Conservation (phyloP, 1,139 yeast species). For the Candida buenavistaensis region DNA sequence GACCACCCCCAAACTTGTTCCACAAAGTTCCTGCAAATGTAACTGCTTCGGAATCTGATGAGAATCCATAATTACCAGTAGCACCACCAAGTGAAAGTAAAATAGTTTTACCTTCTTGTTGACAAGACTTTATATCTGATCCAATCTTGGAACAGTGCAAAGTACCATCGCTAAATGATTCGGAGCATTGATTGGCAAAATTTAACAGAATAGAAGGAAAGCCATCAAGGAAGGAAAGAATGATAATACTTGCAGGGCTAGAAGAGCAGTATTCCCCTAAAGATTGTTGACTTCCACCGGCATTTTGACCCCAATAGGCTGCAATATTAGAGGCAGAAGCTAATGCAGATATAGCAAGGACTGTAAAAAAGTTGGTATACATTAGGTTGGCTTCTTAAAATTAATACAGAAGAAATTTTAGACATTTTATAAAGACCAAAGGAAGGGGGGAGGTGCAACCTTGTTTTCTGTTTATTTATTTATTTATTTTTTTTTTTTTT, state of each 20-base stretch:
- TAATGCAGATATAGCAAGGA: not conserved
- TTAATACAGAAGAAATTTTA: too few species aligned
- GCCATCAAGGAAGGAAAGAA: slow-evolving; percentile 62
- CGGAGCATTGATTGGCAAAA: slow-evolving; percentile 65
- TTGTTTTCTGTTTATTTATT: too few species aligned
- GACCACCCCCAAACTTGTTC: slow-evolving; percentile 83
- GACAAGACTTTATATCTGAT: slow-evolving; percentile 73
- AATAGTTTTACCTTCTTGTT: slow-evolving; percentile 61
- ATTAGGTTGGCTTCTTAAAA: too few species aligned
- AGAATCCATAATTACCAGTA: slow-evolving; percentile 69
- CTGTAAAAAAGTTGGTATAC: not conserved
- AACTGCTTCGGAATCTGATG: slow-evolving; percentile 57
- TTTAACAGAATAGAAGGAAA: slow-evolving; percentile 55
- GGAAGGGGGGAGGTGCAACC: too few species aligned
- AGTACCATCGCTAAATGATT: slow-evolving; percentile 52
- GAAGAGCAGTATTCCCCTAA: slow-evolving; percentile 65
- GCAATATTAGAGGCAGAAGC: slow-evolving; percentile 30
- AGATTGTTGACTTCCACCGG: slow-evolving; percentile 64
- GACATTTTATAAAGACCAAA: too few species aligned
- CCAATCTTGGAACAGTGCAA: slow-evolving; percentile 62
- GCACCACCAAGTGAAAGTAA: slow-evolving; percentile 84
- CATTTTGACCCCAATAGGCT: slow-evolving; percentile 86
- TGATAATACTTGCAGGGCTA: slow-evolving; percentile 63
- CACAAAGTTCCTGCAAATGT: slow-evolving; percentile 70
- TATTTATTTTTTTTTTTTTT: too few species aligned